phyloP scores from a whole-genome alignment of 106 monocot genomes.

The Hemerocallis citrina region DNA sequence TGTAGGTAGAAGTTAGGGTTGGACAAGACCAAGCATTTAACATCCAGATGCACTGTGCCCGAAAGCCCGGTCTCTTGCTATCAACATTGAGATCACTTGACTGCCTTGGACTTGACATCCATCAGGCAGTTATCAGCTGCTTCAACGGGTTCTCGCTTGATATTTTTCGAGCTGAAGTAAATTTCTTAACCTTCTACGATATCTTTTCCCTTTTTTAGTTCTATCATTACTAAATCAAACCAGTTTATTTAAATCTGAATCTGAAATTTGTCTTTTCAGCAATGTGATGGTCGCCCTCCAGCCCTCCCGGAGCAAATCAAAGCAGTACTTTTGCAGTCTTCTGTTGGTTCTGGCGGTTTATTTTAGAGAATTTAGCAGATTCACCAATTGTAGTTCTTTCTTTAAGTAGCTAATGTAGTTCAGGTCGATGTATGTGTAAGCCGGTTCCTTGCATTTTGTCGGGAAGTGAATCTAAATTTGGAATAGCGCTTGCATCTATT shows the following conservation, averaged over 20 bases:
- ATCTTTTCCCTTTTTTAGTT: neutral
- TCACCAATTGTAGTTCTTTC: too few relatives aligned
- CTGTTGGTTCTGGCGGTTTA: too few relatives aligned
- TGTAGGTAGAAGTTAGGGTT: constrained; percentile 74
- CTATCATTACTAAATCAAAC: neutral
- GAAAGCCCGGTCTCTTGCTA: constrained; percentile 58
- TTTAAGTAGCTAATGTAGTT: too few relatives aligned
- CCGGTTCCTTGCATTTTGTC: too few relatives aligned
- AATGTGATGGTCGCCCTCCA: constrained; percentile 66
- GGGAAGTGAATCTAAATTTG: too few relatives aligned
- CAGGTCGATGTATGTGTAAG: too few relatives aligned
- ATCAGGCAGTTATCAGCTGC: constrained; percentile 88
- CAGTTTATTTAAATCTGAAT: too few relatives aligned
- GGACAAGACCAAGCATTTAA: constrained; percentile 67
- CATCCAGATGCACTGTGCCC: constrained; percentile 87
- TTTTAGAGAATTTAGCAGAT: too few relatives aligned
- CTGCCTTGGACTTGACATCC: constrained; percentile 66
- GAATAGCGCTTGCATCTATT: too few relatives aligned
- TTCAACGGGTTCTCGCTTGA: constrained; percentile 82
- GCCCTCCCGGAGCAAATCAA: constrained; percentile 76
- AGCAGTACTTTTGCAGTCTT: constrained; percentile 65
- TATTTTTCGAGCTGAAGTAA: constrained; percentile 74
- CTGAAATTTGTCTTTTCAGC: constrained; percentile 21
- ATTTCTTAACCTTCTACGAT: neutral
- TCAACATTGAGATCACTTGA: constrained; percentile 82